These are phyloP conservation scores for Boletus rubropictus DNA, from an alignment of 768 basidiomycete genomes.

Conservation along the genomic window DNA sequence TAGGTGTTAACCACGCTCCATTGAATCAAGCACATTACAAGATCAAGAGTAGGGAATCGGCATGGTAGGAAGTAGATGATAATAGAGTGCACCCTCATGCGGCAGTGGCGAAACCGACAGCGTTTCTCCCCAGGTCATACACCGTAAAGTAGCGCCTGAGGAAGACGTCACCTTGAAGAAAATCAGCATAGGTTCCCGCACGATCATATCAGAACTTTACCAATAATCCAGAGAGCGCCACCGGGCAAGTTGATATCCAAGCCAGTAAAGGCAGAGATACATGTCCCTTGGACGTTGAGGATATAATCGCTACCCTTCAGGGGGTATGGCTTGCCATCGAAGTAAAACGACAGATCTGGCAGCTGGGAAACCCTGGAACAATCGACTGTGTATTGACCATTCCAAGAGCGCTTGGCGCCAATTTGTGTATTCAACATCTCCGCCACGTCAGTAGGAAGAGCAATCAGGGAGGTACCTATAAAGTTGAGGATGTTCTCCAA, in stretches of 20 bases:
- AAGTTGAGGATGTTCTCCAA: conserved; percentile 2
- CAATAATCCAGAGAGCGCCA: conserved; percentile 84
- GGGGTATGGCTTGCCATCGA: conserved; percentile 73
- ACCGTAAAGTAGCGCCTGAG: conserved; percentile 89
- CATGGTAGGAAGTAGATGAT: not conserved
- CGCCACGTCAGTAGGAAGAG: conserved; percentile 87
- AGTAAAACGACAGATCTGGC: conserved; percentile 80
- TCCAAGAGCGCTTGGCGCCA: conserved; percentile 92
- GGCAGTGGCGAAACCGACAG: conserved; percentile 76
- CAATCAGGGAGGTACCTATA: conserved; percentile 87
- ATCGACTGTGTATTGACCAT: conserved; percentile 89
- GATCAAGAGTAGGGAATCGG: not conserved
- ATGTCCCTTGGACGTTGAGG: conserved; percentile 84
- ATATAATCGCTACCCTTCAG: conserved; percentile 85
- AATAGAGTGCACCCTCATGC: conserved; percentile 20
- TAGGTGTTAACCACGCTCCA: not conserved
- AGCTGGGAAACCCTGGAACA: conserved; percentile 80
- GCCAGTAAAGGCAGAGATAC: conserved; percentile 90
- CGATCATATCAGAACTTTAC: conserved; percentile 35
- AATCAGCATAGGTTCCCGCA: conserved; percentile 4
- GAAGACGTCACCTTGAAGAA: conserved; percentile 70
- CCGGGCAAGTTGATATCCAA: conserved; percentile 84
- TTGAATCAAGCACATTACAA: conserved; percentile 11
- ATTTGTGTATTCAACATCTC: conserved; percentile 97
- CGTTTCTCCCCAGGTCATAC: conserved; percentile 72